Evolutionary conservation across 257 asterid genomes (phyloP).

Genomic region (Solanum raphanifolium): DNA sequence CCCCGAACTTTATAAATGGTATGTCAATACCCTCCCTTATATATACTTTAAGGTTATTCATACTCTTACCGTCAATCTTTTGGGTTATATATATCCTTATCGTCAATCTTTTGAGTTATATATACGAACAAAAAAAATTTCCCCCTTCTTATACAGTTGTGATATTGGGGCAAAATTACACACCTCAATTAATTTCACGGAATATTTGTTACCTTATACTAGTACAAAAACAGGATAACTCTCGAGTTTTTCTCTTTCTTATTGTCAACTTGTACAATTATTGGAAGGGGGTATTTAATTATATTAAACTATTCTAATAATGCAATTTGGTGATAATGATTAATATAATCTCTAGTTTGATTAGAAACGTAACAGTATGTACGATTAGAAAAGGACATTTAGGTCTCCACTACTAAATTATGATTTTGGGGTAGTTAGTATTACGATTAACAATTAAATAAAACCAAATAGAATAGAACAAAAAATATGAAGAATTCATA

Average conservation of each 20-base stretch:
- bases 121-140: fast-evolving
- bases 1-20: no score
- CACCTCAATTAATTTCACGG: neutral
- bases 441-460: neutral
- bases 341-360: neutral
- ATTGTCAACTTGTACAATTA: neutral
- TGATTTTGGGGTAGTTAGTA: neutral
- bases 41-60: neutral
- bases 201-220: neutral
- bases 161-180: no score
- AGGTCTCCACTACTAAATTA: neutral
- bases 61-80: neutral
- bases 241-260: neutral
- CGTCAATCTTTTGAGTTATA: no score
- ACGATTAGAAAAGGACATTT: neutral
- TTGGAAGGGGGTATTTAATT: neutral
- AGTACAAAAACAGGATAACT: neutral
- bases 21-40: no score
- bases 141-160: no score
- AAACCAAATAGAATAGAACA: neutral
- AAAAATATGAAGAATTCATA: neutral
- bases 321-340: neutral
- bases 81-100: no score
- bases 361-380: neutral
- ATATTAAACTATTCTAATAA: neutral